Base-by-base conservation (phyloP, 2,329 filamentous ascomycete species). In the Penicillium hesseltinei region DNA sequence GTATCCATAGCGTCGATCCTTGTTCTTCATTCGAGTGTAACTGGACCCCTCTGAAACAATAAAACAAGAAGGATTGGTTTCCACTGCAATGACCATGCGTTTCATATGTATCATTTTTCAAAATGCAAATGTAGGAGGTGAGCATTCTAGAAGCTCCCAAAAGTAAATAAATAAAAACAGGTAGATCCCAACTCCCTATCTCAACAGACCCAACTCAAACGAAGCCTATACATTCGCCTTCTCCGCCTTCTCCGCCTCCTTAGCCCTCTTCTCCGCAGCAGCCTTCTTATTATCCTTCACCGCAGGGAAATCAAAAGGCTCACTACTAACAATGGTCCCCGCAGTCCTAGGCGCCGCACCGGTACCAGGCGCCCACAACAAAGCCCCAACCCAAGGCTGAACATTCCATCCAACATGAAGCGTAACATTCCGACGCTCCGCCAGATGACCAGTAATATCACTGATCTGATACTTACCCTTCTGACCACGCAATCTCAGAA, bases 401-500 rank as follows among this genome's bases (percentile, higher is more conserved):
- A 97, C 89, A 77, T 97, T 97, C 86, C 96, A 99, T 71, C 94
- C 88, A 52, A 97, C 80, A 68, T 88, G 86, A 61, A 99, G 80
- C 31, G 85, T 87, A 56, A 93, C 91, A 72, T 94, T 87, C 50
- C 83, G 79, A 48, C 86, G 81, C 69, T 88, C 83, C 45, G 90
- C 89, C 64, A 97, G 82, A 74, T 87, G 87, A 60, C 92, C 90
- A 11, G 83, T 84, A 11, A 93, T 90, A 74, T 97, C 92, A 5
- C 92, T 96, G 77, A 99, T 94, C 73, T 96, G 92, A 81, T 99
- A 99, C 77, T 99, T 99, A 3, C 92, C 90, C 71, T 88, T 89
- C 74, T 96, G 91, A 75, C 92, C 92, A 71, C 87, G 86, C 64
- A 97, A 82, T 56, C 85, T 83, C 39, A 97, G 77, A 52, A 89